Evolutionary conservation across 306 rosid genomes (phyloP).

Genomic region (Cicer chorassanicum): DNA sequence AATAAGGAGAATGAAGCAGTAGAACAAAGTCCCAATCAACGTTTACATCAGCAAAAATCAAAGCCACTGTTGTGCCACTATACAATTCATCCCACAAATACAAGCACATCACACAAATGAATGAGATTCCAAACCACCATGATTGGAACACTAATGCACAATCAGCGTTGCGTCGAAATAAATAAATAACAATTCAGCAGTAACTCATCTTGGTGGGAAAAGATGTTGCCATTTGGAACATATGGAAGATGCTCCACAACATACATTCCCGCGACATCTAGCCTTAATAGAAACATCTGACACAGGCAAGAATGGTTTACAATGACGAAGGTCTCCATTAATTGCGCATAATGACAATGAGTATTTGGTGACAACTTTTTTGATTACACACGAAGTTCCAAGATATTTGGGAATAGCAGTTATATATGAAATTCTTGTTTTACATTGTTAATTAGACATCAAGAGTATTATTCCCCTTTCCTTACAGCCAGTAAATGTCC

Average conservation of each 20-base stretch:
- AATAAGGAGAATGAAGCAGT: constrained; percentile 46
- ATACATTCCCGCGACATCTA: constrained; percentile 56
- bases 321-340: constrained; percentile 62
- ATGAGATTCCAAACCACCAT: constrained; percentile 61
- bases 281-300: constrained; percentile 55
- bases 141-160: constrained; percentile 58
- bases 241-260: constrained; percentile 60
- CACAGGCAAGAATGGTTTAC: constrained; percentile 54
- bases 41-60: constrained; percentile 66
- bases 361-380: constrained; percentile 56
- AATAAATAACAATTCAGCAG: constrained; percentile 58
- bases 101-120: constrained; percentile 59
- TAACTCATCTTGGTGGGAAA: constrained; percentile 68
- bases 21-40: constrained; percentile 61
- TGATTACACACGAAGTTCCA: constrained; percentile 45
- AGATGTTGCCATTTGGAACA: constrained; percentile 61
- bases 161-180: constrained; percentile 55
- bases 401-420: constrained; percentile 44
- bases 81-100: constrained; percentile 61
- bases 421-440: constrained; percentile 51
- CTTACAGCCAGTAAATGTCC: constrained; percentile 46
- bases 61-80: constrained; percentile 69
- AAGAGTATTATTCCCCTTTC: constrained; percentile 47
- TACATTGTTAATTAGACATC: constrained; percentile 51
- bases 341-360: constrained; percentile 56